Evolutionary conservation across 2,329 filamentous ascomycete genomes (phyloP), one percentile per base, ranked within the genome.

Genomic region (Dactylonectria macrodidyma): DNA sequence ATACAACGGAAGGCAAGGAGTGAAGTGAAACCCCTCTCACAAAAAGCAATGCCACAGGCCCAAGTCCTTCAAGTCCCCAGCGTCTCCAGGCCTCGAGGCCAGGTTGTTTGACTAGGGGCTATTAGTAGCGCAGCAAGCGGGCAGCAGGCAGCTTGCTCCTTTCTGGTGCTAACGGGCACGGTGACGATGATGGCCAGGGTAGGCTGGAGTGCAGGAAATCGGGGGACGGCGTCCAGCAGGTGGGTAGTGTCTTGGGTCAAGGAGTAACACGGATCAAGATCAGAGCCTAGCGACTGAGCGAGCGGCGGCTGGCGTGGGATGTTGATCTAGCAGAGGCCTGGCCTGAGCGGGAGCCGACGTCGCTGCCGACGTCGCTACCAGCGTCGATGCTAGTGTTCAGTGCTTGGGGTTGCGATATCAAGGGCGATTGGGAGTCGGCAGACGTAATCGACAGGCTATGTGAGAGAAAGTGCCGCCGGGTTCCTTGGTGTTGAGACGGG

Each of bases 21-120:
- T 69, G 50, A 73, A 74, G 71, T 76, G 73, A 75, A 75, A 70
- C 73, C 63, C 70, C 72, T 69, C 74, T 75, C 63, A 66, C 57
- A 71, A 76, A 76, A 75, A 75, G 73, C 69, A 76, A 75, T 74
- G 70, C 67, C 59, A 61, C 65, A 61, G 52, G 61, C 51, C 50
- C 51, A 65, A 50, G 59, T 56, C 58, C 33, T 44, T 46, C 46
- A 62, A 47, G 58, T 60, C 14, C 41, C 41, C 46, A 19, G 55
- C 33, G 61, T 69, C 62, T 57, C 73, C 71, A 73, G 71, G 66
- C 56, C 73, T 62, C 68, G 65, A 68, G 73, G 64, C 60, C 70
- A n/a, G 68, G 63, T 73, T 58, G 68, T 67, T 41, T 41, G 59
- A 72, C 65, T 70, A 66, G 61, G 64, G 54, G 62, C 68, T 30